Base-by-base conservation (phyloP, 371 early-diverging fungal species). In the Rhizopus sp. region DNA sequence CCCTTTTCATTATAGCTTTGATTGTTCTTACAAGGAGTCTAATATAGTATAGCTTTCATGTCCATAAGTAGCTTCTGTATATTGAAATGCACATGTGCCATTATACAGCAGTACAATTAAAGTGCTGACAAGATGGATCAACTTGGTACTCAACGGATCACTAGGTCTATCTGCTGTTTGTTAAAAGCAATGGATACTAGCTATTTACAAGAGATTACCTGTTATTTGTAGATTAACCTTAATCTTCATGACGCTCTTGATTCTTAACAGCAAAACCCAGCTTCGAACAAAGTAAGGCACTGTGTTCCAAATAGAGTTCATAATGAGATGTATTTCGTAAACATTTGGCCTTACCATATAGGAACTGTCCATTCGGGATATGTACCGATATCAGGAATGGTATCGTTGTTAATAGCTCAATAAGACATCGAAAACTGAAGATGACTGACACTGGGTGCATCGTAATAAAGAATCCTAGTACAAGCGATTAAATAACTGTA, bases 81-180 rank as follows among this genome's bases (percentile, higher is more conserved):
- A 89, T 32, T 86, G 78, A 56, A 90, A 88, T 5, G 82, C 72
- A 7, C 86, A 83, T 68, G 83, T 69, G 13, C 78, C 87, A 56
- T 83, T 78, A 63, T 87, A 91, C 8, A 90, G 42, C 40, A 90
- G 72, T 0, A 73, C 73, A 17, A 84, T 23, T 41, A 89, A 66
- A 7, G 82, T 83, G 15, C 79, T 71, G 30, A 87, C 65, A 29
- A 90, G 70, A 4, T 82, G 70, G 29, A 86, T 76, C 40, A 88
- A 47, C 44, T 82, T 82, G 50, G 81, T 82, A 15, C 70, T 80
- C 8, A 87, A 75, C 12, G 80, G 72, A 59, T 84, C 80, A n/a
- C 69, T 64, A 12, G 77, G 74, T 39, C 70, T 77, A 35, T 74
- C 72, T 67, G 23, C 34, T 17, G 69, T 64, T 10, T 60, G 46